These are phyloP conservation scores for Sporothrix brunneoviolacea DNA, from an alignment of 2,329 filamentous ascomycete genomes.

Conservation along the genomic window DNA sequence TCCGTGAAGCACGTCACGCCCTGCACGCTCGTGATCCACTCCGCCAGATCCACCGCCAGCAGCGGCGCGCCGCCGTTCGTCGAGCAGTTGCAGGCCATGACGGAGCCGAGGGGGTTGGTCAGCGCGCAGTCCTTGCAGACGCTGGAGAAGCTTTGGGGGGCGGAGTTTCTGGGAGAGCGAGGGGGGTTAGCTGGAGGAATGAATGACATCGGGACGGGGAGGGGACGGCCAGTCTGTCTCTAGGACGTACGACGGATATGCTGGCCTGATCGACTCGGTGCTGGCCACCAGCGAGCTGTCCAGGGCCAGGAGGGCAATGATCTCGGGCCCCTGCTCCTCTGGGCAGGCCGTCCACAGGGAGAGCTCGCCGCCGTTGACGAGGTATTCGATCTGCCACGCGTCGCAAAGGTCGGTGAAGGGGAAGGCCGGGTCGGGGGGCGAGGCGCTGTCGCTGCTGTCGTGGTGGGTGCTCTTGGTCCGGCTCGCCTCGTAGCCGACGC, in stretches of 20 bases:
- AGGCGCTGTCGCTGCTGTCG: neutral
- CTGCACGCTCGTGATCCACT: constrained; percentile 7
- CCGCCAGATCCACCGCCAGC: constrained; percentile 9
- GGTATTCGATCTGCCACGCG: constrained; percentile 6
- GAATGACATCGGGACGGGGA: no score
- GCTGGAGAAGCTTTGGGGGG: constrained; percentile 6
- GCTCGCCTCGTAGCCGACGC: neutral
- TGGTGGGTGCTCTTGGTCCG: no score
- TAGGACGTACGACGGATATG: constrained; percentile 9
- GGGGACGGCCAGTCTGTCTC: no score
- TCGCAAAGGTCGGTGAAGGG: constrained; percentile 9
- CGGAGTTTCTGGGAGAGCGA: constrained; percentile 5
- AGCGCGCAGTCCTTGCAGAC: constrained; percentile 9
- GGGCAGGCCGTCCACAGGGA: neutral
- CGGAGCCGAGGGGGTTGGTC: neutral
- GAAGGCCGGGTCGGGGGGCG: constrained; percentile 7
- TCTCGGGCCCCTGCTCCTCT: no score
- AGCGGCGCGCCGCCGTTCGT: neutral
- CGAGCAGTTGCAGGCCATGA: constrained; percentile 14
- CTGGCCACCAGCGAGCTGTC: constrained; percentile 11
- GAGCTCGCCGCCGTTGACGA: neutral
- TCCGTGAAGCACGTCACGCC: constrained; percentile 14
- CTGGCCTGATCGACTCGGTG: constrained; percentile 2
- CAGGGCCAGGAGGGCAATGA: neutral
- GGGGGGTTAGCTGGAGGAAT: no score